Percentiles rank a stretch among this genome's conserved stretches.
Evolutionary conservation across 2,329 filamentous ascomycete genomes (phyloP).

Genomic region (Aspergillus hortae): DNA sequence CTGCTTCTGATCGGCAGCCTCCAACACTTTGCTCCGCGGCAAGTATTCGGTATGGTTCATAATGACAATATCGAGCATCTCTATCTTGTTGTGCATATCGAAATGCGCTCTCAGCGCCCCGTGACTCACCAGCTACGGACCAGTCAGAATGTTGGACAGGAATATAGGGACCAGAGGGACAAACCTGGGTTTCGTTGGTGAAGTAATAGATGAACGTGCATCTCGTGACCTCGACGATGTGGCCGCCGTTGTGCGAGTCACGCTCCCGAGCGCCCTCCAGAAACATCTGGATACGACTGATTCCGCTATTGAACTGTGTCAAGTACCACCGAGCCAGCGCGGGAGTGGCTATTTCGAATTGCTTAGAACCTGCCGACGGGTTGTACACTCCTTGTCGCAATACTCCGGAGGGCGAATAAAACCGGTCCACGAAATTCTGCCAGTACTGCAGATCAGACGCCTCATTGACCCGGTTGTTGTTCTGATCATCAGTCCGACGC

Average conservation of each 20-base stretch:
- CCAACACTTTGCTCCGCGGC: conserved; percentile 57
- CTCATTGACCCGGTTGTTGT: conserved; percentile 40
- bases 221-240: conserved; percentile 71
- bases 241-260: conserved; percentile 59
- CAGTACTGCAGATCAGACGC: conserved; percentile 71
- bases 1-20: conserved; percentile 53
- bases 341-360: conserved; percentile 80
- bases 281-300: conserved; percentile 80
- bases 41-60: conserved; percentile 78
- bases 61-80: conserved; percentile 78
- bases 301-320: conserved; percentile 81
- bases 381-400: conserved; percentile 67
- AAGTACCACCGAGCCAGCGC: conserved; percentile 85
- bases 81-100: conserved; percentile 73
- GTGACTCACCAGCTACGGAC: conserved; percentile 64
- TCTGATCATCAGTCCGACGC: conserved; percentile 34
- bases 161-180: conserved; percentile 27
- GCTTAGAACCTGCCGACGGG: conserved; percentile 62
- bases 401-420: conserved; percentile 75
- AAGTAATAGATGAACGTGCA: conserved; percentile 89
- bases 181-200: conserved; percentile 74
- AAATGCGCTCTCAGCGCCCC: conserved; percentile 77
- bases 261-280: conserved; percentile 65
- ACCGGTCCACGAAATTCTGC: conserved; percentile 72
- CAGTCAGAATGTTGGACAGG: not conserved